These are phyloP conservation scores for Phytophthora litchii DNA, from an alignment of 352 stramenopile species.

Conservation along the genomic window DNA sequence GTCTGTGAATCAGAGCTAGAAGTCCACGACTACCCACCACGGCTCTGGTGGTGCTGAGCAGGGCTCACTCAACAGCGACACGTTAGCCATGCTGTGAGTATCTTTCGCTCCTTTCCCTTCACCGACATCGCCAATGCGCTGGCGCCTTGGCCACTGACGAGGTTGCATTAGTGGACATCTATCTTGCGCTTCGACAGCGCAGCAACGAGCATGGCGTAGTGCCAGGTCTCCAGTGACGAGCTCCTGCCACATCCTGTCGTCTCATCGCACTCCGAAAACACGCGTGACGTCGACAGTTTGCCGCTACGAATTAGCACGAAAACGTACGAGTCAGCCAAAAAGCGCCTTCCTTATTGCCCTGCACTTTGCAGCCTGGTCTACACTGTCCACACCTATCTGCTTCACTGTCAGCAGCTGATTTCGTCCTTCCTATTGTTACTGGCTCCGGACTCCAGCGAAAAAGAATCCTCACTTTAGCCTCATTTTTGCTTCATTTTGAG, in stretches of 20 bases:
- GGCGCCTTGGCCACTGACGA: not conserved
- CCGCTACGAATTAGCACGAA: conserved; percentile 26
- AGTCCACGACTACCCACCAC: too few species aligned
- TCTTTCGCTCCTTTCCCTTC: too few species aligned
- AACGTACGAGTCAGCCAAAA: conserved; percentile 15
- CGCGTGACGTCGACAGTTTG: conserved; percentile 1
- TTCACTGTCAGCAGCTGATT: too few species aligned
- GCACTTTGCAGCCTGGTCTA: too few species aligned
- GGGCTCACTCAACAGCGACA: too few species aligned
- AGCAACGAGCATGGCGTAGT: conserved; percentile 7
- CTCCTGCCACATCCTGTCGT: conserved; percentile 22
- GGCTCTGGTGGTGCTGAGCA: too few species aligned
- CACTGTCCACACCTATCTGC: not conserved
- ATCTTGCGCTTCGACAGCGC: not conserved
- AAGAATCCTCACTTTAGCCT: conserved; percentile 15
- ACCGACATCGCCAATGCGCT: too few species aligned
- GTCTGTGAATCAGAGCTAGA: too few species aligned
- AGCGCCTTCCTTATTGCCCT: too few species aligned
- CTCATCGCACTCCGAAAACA: conserved; percentile 9
- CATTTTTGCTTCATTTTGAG: not conserved
- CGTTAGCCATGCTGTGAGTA: too few species aligned
- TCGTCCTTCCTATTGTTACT: conserved; percentile 1
- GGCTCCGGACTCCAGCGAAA: not conserved
- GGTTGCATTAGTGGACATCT: too few species aligned
- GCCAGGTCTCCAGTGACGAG: conserved; percentile 19